phyloP scores from a whole-genome alignment of 176 grass and related monocot genomes.

The Oryza officinalis region DNA sequence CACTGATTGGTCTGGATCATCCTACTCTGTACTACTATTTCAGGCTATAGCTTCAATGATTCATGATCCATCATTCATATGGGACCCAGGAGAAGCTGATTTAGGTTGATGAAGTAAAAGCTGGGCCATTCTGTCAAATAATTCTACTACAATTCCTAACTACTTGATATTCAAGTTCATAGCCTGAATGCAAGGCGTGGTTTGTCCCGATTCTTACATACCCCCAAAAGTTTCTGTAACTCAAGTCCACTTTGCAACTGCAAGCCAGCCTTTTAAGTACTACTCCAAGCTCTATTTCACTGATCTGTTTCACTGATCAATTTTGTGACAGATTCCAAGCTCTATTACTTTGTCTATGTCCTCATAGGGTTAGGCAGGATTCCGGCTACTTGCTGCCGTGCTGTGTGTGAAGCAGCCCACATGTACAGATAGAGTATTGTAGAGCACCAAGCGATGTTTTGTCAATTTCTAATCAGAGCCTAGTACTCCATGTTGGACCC shows the following conservation, averaged over 20 bases:
- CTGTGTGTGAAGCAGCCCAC: background rate
- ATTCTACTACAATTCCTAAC: background rate
- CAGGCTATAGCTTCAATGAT: background rate
- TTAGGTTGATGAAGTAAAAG: background rate
- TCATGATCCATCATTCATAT: background rate
- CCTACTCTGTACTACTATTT: background rate
- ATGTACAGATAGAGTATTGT: background rate
- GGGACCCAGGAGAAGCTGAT: background rate
- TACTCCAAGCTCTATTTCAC: too few relatives aligned
- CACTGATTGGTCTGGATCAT: background rate
- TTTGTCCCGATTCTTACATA: too few relatives aligned
- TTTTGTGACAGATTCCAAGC: background rate
- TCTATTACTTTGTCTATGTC: background rate
- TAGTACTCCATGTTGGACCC: background rate
- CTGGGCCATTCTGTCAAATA: background rate
- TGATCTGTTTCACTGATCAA: background rate
- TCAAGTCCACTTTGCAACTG: background rate
- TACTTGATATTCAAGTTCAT: background rate
- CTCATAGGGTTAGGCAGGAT: background rate
- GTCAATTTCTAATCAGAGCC: background rate
- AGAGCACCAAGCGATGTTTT: background rate
- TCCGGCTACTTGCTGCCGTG: background rate
- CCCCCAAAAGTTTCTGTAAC: too few relatives aligned
- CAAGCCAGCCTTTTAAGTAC: background rate
- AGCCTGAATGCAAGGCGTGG: too few relatives aligned